Evolutionary conservation across 2,329 filamentous ascomycete genomes (phyloP), one percentile per base, ranked within the genome.

Genomic region (Chrysosporium queenslandicum): DNA sequence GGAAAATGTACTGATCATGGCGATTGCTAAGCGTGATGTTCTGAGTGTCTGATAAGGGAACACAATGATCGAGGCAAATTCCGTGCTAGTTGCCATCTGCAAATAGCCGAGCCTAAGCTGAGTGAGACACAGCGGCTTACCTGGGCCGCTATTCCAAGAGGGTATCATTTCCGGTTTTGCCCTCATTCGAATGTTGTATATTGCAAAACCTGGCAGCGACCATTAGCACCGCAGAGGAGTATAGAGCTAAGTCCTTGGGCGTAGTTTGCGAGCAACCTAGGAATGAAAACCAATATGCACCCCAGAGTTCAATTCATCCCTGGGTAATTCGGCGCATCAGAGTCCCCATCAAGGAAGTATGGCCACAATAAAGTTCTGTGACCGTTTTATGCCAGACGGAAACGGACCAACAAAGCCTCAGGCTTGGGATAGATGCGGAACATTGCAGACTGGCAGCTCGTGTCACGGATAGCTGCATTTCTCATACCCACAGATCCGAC

Each of bases 391-490:
- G 36, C 23, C 3, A 41, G 47, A 41, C 47, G 37, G 36, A n/a
- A 32, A 27, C 21, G 30, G 39, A 4, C 27, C 18, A 45, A 51
- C 39, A 51, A 51, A 51, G 40, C 39, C 39, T 51, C 29, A 51
- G 45, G 39, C 39, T 51, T 45, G 39, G 23, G n/a, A 37, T 27
- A 37, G 7, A 1, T 21, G 27, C 49, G 49, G 49, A 16, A 43
- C 2, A 29, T 12, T 51, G 49, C 49, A 51, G 27, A 7, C 12
- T 37, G 20, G 30, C 29, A 51, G 30, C 40, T 51, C 49, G 40
- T 51, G 49, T 45, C 40, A 51, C 49, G 49, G 49, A 16, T 18
- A 29, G 9, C 23, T 51, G 49, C 49, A 51, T 51, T 45, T 41
- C 20, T 34, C 36, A 51, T 45, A n/a, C 23, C 21, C 40, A 36